Base-by-base conservation (phyloP, 2,329 filamentous ascomycete species). In the Fusarium oxysporum region DNA sequence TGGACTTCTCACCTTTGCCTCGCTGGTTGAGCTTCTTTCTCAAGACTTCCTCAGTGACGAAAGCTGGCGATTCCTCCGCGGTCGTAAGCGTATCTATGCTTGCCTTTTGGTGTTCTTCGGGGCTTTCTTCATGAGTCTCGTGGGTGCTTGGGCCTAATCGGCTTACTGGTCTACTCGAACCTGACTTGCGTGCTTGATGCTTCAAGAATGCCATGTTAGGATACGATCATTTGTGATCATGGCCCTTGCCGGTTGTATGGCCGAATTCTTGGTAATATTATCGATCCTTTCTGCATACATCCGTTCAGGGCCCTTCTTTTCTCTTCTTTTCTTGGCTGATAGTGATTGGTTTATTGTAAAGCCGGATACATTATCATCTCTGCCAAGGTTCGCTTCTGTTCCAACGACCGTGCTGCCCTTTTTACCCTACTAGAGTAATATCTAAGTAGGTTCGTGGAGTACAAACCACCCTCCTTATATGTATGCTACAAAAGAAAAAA, bases 1-100 rank as follows among this genome's bases (percentile, higher is more conserved):
- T 57, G 92, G 92, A 2, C 82, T 94, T n/a, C 82, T 94, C 13
- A 85, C 92, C 6, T 94, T 93, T 80, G 92, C 92, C 0, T 91
- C 91, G 0, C 82, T 94, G 56, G 91, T 94, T 28, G 91, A 94
- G 80, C 85, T 94, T 53, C 84, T 94, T 59, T 91, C 91, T 0
- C 91, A 93, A 78, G 92, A 94, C 74, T 93, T 93, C 72, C 78
- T 92, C 38, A 90, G 88, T 67, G 89, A 91, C 47, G 87, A 90
- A 78, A 91, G 88, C 79, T 91, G 88, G 88, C 83, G 82, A 50
- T 79, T 86, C 50, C 82, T 91, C 21, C 83, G 85, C 5, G 89
- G 89, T 2, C 85, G 81, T 71, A 84, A 83, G 66, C 84, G 90
- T 33, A 82, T 90, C 30, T 81, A 82, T 60, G 89, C 90, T 4